These are phyloP conservation scores for Blastobotrys chiropterorum DNA, from an alignment of 805 yeast species.

Conservation along the genomic window DNA sequence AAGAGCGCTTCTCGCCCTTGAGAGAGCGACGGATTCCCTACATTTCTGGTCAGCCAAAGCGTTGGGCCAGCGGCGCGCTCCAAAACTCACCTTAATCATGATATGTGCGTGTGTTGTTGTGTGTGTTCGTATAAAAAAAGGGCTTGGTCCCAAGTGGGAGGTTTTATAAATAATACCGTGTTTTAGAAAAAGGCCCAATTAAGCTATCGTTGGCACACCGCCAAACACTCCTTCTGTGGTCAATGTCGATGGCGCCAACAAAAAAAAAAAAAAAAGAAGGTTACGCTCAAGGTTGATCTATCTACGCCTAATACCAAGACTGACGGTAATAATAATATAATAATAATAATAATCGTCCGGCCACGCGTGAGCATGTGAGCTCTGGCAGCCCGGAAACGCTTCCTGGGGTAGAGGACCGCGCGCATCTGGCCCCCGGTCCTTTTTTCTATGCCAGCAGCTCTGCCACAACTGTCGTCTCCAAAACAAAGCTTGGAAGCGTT, in stretches of 20 bases:
- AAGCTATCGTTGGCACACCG: too few relatives aligned
- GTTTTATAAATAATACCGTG: neutral
- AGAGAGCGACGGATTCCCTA: constrained; percentile 31
- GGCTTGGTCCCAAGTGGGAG: neutral
- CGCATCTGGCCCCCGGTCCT: too few relatives aligned
- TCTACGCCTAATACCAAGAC: too few relatives aligned
- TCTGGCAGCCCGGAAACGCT: neutral
- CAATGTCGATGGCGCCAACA: too few relatives aligned
- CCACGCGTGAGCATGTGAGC: neutral
- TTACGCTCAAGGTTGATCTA: neutral
- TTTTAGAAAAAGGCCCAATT: too few relatives aligned
- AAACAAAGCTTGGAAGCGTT: neutral
- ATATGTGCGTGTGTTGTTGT: neutral
- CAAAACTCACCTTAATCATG: constrained; percentile 7
- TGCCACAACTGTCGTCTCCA: too few relatives aligned
- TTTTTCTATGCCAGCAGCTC: too few relatives aligned
- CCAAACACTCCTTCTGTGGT: too few relatives aligned
- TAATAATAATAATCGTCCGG: neutral
- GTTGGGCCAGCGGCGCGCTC: neutral
- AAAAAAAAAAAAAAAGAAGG: too few relatives aligned
- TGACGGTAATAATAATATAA: too few relatives aligned
- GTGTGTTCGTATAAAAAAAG: neutral
- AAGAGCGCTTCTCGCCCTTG: constrained; percentile 28
- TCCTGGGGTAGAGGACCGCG: neutral
- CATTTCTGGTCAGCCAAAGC: neutral